Evolutionary conservation across 352 stramenopile genomes (phyloP).

Genomic region (Globisporangium echinulatum): DNA sequence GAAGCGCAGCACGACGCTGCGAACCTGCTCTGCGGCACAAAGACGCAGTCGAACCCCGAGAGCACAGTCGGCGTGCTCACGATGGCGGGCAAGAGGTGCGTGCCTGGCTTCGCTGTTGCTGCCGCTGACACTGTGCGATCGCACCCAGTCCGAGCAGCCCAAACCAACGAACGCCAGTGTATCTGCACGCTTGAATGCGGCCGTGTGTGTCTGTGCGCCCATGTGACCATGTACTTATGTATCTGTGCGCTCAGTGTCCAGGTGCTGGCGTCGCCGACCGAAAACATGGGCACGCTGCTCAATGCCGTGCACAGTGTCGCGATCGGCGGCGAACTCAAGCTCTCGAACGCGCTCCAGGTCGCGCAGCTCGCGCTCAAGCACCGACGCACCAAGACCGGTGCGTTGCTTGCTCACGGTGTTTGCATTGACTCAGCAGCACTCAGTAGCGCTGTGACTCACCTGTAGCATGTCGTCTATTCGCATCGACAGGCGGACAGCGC

Average conservation of each 20-base stretch:
- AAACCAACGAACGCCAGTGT: too few relatives aligned
- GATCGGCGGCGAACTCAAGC: conserved; percentile 88
- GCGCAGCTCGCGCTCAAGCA: conserved; percentile 98
- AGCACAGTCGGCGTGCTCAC: conserved; percentile 96
- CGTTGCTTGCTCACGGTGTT: conserved; percentile 6
- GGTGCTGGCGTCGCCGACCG: conserved; percentile 94
- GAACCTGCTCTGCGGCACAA: conserved; percentile 95
- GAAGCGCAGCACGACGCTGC: conserved; percentile 98
- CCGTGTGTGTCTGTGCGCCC: neutral
- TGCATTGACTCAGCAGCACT: too few relatives aligned
- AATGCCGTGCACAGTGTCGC: conserved; percentile 89
- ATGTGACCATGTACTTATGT: conserved; percentile 1
- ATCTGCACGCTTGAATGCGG: neutral
- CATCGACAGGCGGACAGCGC: conserved; percentile 50
- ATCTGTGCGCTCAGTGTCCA: conserved; percentile 60
- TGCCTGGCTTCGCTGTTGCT: neutral
- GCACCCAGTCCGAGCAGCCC: neutral
- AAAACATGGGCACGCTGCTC: conserved; percentile 97
- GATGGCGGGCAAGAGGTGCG: conserved; percentile 88
- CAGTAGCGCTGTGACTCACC: too few relatives aligned
- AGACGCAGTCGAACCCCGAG: conserved; percentile 97
- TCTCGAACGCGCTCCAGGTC: conserved; percentile 95
- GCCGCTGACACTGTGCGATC: neutral
- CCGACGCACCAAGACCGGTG: conserved; percentile 97
- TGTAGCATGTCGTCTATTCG: too few relatives aligned